Conservation (phyloP, 352 stramenopile genomes). For the Halophytophthora polymorphica region DNA sequence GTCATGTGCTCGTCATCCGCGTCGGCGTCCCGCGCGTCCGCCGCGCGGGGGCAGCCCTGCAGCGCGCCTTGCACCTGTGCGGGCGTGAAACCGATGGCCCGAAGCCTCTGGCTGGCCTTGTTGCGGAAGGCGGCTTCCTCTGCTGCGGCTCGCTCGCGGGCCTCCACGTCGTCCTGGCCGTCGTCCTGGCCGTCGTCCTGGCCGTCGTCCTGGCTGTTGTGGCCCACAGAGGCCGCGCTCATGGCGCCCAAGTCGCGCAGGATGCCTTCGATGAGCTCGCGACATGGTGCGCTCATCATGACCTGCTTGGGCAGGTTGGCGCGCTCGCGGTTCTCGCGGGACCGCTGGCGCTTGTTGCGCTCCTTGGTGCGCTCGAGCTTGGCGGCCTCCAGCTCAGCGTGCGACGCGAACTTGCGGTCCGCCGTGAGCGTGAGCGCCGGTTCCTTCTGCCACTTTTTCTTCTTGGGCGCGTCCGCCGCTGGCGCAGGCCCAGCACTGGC, state of each 20-base stretch:
- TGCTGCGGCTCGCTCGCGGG: slow-evolving; percentile 1
- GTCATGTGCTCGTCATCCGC: slow-evolving; percentile 26
- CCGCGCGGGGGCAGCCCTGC: slow-evolving; percentile 10
- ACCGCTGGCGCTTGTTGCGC: slow-evolving; percentile 74
- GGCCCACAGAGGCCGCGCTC: slow-evolving; percentile 5
- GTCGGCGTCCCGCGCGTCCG: slow-evolving; percentile 12
- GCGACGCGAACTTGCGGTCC: slow-evolving; percentile 74
- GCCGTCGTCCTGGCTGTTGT: slow-evolving; percentile 2
- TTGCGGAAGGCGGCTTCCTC: slow-evolving; percentile 9
- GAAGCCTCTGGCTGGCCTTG: slow-evolving; percentile 31
- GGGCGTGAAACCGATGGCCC: slow-evolving; percentile 51
- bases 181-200: neutral
- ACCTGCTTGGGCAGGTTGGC: slow-evolving; percentile 88
- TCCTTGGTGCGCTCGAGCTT: slow-evolving; percentile 48
- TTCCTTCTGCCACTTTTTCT: slow-evolving; percentile 16
- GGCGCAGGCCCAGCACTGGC: slow-evolving; percentile 21
- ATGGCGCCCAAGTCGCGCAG: slow-evolving; percentile 45
- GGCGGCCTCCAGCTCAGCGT: slow-evolving; percentile 63
- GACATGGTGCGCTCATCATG: slow-evolving; percentile 88
- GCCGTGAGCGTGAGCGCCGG: slow-evolving; percentile 44
- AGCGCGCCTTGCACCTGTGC: slow-evolving; percentile 55
- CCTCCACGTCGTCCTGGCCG: slow-evolving; percentile 1
- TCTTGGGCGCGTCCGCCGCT: slow-evolving; percentile 16
- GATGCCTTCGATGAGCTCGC: slow-evolving; percentile 87
- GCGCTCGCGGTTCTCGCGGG: slow-evolving; percentile 90